Evolutionary conservation across 306 rosid genomes (phyloP), one percentile per base, ranked within the genome.

Genomic region (Rosa rugosa): DNA sequence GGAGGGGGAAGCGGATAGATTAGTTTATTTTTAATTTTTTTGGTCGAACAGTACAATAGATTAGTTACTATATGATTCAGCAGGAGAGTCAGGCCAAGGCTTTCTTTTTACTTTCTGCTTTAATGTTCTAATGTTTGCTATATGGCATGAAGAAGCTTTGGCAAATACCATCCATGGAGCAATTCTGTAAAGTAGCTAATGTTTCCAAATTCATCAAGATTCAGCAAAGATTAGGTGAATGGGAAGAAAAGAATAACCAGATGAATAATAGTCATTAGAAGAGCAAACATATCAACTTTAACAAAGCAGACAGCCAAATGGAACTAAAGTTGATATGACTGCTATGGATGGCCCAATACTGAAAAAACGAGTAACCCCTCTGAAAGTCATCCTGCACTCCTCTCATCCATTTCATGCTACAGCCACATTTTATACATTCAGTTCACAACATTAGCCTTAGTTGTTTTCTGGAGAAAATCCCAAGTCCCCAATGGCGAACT

Each of bases 121-220:
- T 62, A 20, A 38, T 11, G 50, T 73, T 73, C 66, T 38, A 53
- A 73, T n/a, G 77, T 51, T 72, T 34, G 20, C 12, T 49, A 14
- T 10, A 27, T 51, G 31, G 31, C 64, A n/a, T 50, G 27, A 34
- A 72, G 45, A 38, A 31, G 36, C 36, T 38, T 73, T 53, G n/a
- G 49, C 65, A 36, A 31, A 49, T 51, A 51, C 11, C 27, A 17
- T 45, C 38, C 1, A 11, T 69, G 20, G 20, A 22, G 54, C 18
- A 69, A 53, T 53, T 72, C n/a, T 2, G 36, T n/a, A 53, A 18
- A 36, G 14, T 7, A 38, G 8, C 67, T 56, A 38, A n/a, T 11
- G 44, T 56, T 54, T 56, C 53, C 62, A 56, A 73, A 20, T 56
- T 56, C 49, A 41, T 36, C 53, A 12, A 1, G 53, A 56, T 23